These are phyloP conservation scores for Phoenix dactylifera DNA, from an alignment of 176 grass and related monocot genomes.

Conservation along the genomic window DNA sequence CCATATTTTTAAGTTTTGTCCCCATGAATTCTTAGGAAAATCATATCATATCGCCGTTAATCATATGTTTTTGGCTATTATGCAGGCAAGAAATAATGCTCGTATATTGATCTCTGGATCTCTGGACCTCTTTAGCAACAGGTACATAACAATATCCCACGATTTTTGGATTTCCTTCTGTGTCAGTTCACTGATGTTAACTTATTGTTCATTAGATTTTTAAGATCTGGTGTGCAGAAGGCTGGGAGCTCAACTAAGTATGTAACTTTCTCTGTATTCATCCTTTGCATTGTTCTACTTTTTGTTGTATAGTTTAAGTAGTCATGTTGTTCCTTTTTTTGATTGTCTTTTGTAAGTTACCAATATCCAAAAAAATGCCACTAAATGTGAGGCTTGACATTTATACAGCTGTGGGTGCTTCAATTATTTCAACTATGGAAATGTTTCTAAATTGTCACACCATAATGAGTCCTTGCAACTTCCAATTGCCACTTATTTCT, in stretches of 20 bases:
- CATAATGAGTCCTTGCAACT: too few relatives aligned
- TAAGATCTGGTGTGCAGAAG: constrained; percentile 76
- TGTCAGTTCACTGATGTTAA: not conserved
- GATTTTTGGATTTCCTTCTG: not conserved
- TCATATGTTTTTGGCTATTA: not conserved
- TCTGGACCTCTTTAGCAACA: constrained; percentile 82
- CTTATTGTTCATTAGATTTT: constrained; percentile 38
- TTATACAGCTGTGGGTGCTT: too few relatives aligned
- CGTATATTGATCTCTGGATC: constrained; percentile 81
- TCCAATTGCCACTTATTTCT: too few relatives aligned
- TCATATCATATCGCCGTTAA: not conserved
- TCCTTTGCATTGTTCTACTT: too few relatives aligned
- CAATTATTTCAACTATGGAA: too few relatives aligned
- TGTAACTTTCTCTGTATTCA: constrained; percentile 9
- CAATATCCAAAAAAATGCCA: too few relatives aligned
- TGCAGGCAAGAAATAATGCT: constrained; percentile 93
- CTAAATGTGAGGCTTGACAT: too few relatives aligned
- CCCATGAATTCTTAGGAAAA: not conserved
- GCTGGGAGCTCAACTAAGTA: constrained; percentile 59
- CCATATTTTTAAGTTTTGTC: too few relatives aligned
- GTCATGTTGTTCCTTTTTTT: too few relatives aligned
- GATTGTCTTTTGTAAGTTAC: too few relatives aligned
- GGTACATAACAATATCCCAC: constrained; percentile 25
- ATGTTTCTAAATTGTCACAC: too few relatives aligned
- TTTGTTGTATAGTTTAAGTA: too few relatives aligned